A percentile compares a stretch with the other conserved stretches of the same genome.
These are phyloP conservation scores for Pachyrhizus erosus DNA, from an alignment of 306 rosid genomes.

Conservation along the genomic window DNA sequence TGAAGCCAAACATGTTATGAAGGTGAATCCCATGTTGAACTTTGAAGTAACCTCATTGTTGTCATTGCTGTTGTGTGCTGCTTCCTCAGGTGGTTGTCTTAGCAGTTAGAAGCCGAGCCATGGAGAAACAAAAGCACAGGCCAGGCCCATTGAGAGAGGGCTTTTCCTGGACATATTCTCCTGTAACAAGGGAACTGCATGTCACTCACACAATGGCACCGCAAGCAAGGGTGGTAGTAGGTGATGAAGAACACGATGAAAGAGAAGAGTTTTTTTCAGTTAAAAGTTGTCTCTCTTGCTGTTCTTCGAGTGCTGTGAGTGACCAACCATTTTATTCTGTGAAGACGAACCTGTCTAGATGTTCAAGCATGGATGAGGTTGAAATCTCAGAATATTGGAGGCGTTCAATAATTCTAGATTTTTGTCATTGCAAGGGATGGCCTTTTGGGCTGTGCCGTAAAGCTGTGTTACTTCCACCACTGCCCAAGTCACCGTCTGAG, in stretches of 20 bases:
- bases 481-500: slow-evolving; percentile 85
- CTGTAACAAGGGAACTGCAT: slow-evolving; percentile 59
- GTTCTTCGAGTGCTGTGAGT: slow-evolving; percentile 65
- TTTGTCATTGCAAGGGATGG: slow-evolving; percentile 92
- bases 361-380: slow-evolving; percentile 69
- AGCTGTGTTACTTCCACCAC: slow-evolving; percentile 91
- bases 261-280: slow-evolving; percentile 74
- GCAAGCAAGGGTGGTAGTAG: slow-evolving; percentile 36
- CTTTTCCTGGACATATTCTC: slow-evolving; percentile 67
- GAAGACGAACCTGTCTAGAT: slow-evolving; percentile 69
- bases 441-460: slow-evolving; percentile 89
- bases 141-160: slow-evolving; percentile 51
- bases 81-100: slow-evolving; percentile 71
- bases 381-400: slow-evolving; percentile 56
- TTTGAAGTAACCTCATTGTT: slow-evolving; percentile 16
- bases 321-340: slow-evolving; percentile 65
- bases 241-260: slow-evolving; percentile 45
- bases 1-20: not conserved
- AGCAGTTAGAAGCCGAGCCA: slow-evolving; percentile 68
- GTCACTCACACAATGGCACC: slow-evolving; percentile 45
- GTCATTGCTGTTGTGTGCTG: not conserved
- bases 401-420: slow-evolving; percentile 73
- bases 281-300: slow-evolving; percentile 62
- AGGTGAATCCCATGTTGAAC: slow-evolving; percentile 19
- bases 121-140: slow-evolving; percentile 69